Conservation (phyloP, 352 stramenopile species). For the Phytophthora sp. region DNA sequence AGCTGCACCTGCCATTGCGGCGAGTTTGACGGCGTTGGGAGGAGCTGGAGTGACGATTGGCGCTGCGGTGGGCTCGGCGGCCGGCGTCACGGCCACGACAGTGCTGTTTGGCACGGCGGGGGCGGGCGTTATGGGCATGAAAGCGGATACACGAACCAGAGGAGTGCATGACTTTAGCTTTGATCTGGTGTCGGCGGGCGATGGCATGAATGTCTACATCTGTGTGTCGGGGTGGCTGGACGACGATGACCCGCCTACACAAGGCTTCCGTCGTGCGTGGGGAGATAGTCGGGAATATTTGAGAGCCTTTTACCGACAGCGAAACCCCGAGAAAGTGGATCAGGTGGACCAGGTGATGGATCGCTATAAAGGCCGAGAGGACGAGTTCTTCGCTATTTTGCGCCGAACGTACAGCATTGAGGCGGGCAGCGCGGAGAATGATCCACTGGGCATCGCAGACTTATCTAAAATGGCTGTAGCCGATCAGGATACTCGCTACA, state of each 20-base stretch:
- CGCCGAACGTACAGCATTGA: constrained; percentile 68
- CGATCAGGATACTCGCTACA: constrained; percentile 33
- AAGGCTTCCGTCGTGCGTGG: constrained; percentile 78
- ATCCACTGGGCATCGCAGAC: constrained; percentile 54
- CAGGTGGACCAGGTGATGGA: constrained; percentile 84
- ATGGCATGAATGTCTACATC: constrained; percentile 91
- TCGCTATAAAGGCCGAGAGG: constrained; percentile 83
- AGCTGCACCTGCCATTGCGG: constrained; percentile 63
- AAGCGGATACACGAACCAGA: constrained; percentile 74
- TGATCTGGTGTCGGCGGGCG: constrained; percentile 76
- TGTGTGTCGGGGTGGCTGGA: constrained; percentile 87
- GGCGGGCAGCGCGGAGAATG: constrained; percentile 31
- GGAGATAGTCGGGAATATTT: constrained; percentile 83
- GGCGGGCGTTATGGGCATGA: constrained; percentile 79
- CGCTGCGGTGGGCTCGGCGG: constrained; percentile 55
- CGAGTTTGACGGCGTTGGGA: constrained; percentile 63
- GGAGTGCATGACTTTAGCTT: constrained; percentile 85
- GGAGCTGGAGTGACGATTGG: constrained; percentile 70
- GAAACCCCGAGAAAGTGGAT: constrained; percentile 76
- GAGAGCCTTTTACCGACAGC: constrained; percentile 71
- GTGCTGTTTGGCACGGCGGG: constrained; percentile 85
- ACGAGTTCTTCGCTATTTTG: constrained; percentile 82
- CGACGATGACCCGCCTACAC: constrained; percentile 60
- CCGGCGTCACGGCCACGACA: constrained; percentile 69
- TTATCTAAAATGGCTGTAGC: constrained; percentile 32